Conservation (phyloP, 202 grass and related monocot species). For the Bolboschoenoplectus hybrid region DNA sequence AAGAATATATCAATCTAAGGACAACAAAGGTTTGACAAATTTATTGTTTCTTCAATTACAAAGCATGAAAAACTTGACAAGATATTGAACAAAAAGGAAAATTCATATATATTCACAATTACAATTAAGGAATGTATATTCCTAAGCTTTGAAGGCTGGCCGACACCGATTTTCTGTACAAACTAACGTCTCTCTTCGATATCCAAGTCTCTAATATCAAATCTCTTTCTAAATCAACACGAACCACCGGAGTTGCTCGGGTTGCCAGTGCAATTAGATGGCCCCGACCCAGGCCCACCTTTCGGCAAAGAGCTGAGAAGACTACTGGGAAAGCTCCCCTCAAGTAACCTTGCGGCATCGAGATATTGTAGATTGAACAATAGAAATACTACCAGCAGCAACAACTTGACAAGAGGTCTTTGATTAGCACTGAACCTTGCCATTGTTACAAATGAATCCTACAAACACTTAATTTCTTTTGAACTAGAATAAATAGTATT, state of each 20-base stretch:
- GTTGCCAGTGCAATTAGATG: constrained; percentile 28
- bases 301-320: constrained; percentile 28
- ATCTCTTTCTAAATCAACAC: constrained; percentile 26
- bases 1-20: neutral
- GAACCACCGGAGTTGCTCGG: neutral
- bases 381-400: neutral
- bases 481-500: too few relatives aligned
- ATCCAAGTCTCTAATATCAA: neutral
- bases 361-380: constrained; percentile 9
- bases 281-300: neutral
- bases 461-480: neutral
- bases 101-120: neutral
- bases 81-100: neutral
- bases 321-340: constrained; percentile 11
- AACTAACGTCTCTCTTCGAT: constrained; percentile 12
- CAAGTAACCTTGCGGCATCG: constrained; percentile 9
- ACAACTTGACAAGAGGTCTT: neutral
- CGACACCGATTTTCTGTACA: neutral
- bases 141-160: neutral
- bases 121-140: neutral
- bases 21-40: neutral
- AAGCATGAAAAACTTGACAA: constrained; percentile 19
- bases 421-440: constrained; percentile 16
- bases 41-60: neutral
- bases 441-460: neutral